Percentiles rank a stretch among this genome's conserved stretches.
phyloP scores from a whole-genome alignment of 2,329 filamentous ascomycete species.

The Aspergillus fijiensis region DNA sequence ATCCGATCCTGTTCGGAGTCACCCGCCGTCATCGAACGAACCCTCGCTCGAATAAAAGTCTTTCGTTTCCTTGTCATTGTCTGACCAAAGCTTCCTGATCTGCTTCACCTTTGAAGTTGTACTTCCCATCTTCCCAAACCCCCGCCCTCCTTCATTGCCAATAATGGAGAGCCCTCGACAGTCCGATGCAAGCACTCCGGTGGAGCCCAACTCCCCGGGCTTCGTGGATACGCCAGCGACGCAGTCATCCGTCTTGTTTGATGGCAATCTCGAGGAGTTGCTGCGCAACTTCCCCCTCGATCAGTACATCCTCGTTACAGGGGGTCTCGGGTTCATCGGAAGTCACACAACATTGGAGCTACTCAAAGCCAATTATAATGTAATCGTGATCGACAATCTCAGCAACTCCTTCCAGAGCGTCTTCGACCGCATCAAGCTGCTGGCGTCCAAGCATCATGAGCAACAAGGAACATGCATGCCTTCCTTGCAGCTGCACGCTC shows the following conservation, averaged over 20 bases:
- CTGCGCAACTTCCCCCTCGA: constrained; percentile 40
- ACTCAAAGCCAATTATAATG: constrained; percentile 42
- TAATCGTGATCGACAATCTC: constrained; percentile 44
- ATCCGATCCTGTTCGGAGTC: constrained; percentile 10
- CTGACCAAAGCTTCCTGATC: constrained; percentile 10
- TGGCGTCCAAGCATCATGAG: constrained; percentile 39
- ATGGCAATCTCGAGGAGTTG: constrained; percentile 45
- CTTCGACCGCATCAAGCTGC: constrained; percentile 34
- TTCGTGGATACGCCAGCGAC: constrained; percentile 46
- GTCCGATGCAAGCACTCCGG: constrained; percentile 33
- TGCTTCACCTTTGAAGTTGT: constrained; percentile 9
- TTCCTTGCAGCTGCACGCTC: constrained; percentile 46
- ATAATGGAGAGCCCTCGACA: constrained; percentile 32
- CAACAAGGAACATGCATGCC: constrained; percentile 44
- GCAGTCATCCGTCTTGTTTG: constrained; percentile 47
- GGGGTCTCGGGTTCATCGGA: constrained; percentile 45
- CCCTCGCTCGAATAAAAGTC: constrained; percentile 2
- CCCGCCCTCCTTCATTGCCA: constrained; percentile 10
- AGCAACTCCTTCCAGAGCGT: constrained; percentile 41
- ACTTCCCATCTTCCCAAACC: constrained; percentile 7
- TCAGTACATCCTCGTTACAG: constrained; percentile 46
- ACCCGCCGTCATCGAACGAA: constrained; percentile 13
- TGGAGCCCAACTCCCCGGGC: constrained; percentile 30
- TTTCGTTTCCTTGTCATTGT: constrained; percentile 15
- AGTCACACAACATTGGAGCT: constrained; percentile 45